These are phyloP conservation scores for Pinus albicaulis DNA, from an alignment of 75 land plant species.

Conservation along the genomic window DNA sequence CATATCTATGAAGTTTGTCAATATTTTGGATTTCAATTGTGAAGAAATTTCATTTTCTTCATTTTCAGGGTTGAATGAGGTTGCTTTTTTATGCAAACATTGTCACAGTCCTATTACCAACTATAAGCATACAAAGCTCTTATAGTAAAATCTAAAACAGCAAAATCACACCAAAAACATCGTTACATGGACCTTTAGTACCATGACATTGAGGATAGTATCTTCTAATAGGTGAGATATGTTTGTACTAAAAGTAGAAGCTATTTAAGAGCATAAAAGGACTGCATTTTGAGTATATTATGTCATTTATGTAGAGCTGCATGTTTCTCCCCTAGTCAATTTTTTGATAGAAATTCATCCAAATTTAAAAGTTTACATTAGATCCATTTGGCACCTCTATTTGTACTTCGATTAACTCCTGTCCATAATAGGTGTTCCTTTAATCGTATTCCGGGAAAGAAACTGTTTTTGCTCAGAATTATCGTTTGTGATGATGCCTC, in stretches of 20 bases:
- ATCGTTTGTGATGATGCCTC: background rate
- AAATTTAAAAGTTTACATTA: background rate
- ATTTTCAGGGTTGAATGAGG: no score
- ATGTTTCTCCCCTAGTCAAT: background rate
- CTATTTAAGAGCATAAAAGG: background rate
- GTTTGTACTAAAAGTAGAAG: background rate
- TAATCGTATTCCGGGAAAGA: background rate
- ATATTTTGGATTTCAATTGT: no score
- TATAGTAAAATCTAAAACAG: no score
- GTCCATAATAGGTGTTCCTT: constrained; percentile 1
- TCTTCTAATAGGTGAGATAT: background rate
- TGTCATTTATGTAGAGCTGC: background rate
- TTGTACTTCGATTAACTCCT: background rate
- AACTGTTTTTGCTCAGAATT: background rate
- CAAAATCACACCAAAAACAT: no score
- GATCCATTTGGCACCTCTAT: background rate
- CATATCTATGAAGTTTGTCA: no score
- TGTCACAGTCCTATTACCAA: no score
- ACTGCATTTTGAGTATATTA: background rate
- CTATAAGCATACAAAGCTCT: no score
- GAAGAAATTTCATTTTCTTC: no score
- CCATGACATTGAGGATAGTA: background rate
- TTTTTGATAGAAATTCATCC: background rate
- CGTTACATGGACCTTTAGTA: background rate
- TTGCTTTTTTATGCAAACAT: no score